Conservation (phyloP, 2,329 filamentous ascomycete genomes). For the Alternaria triticina region DNA sequence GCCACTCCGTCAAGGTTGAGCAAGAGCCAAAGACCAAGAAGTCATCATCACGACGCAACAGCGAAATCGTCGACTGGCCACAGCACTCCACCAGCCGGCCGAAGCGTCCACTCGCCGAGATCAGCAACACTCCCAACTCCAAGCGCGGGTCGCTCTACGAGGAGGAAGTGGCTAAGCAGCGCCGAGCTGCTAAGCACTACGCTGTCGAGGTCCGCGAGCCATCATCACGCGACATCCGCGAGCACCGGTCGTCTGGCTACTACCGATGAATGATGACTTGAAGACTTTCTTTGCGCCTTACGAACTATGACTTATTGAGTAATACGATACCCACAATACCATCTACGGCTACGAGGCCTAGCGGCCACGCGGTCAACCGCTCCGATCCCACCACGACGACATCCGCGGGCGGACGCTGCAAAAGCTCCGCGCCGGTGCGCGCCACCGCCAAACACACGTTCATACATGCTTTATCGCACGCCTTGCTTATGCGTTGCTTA, state of each 20-base stretch:
- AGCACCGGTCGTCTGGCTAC: slow-evolving; percentile 48
- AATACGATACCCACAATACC: slow-evolving; percentile 7
- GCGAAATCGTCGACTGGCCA: slow-evolving; percentile 49
- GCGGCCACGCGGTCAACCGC: slow-evolving; percentile 1
- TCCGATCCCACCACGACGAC: slow-evolving; percentile 2
- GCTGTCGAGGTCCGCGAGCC: slow-evolving; percentile 52
- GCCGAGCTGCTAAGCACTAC: slow-evolving; percentile 47
- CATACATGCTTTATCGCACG: slow-evolving; percentile 16
- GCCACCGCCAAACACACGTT: slow-evolving; percentile 11
- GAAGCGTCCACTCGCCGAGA: slow-evolving; percentile 35
- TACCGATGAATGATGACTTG: slow-evolving; percentile 41
- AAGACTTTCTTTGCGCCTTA: slow-evolving; percentile 18
- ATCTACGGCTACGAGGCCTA: slow-evolving; percentile 9
- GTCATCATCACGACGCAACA: slow-evolving; percentile 36
- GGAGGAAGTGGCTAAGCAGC: slow-evolving; percentile 45
- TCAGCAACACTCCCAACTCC: slow-evolving; percentile 37
- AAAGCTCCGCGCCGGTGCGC: slow-evolving; percentile 12
- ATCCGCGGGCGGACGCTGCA: slow-evolving; percentile 12
- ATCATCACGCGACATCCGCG: slow-evolving; percentile 42
- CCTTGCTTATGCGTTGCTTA: slow-evolving; percentile 18
- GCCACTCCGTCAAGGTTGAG: slow-evolving; percentile 42
- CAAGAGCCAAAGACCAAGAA: slow-evolving; percentile 36
- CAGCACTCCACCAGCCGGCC: slow-evolving; percentile 18
- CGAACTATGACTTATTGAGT: not conserved
- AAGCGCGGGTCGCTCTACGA: slow-evolving; percentile 52